phyloP scores from a whole-genome alignment of 768 basidiomycete species.

The Boletus rex-veris region DNA sequence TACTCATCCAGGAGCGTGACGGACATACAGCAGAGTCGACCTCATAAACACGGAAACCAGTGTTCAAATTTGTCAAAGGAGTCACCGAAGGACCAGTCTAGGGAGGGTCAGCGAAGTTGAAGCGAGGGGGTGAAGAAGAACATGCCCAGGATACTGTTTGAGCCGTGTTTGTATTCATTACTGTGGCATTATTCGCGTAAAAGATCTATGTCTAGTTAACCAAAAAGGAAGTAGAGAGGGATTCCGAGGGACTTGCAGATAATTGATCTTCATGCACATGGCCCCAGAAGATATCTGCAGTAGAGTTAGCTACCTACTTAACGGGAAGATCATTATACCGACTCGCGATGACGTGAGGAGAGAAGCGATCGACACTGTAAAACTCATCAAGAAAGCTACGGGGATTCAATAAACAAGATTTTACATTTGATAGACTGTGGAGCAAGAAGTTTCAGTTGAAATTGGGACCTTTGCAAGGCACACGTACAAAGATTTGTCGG shows the following conservation, averaged over 20 bases:
- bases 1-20: not conserved
- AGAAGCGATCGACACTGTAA: slow-evolving; percentile 67
- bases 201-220: slow-evolving; percentile 46
- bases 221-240: not conserved
- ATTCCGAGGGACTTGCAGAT: slow-evolving; percentile 40
- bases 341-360: slow-evolving; percentile 77
- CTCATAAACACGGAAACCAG: slow-evolving; percentile 57
- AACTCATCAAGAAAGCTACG: not conserved
- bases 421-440: slow-evolving; percentile 49
- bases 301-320: slow-evolving; percentile 8
- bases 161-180: slow-evolving; percentile 54
- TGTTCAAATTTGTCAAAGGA: slow-evolving; percentile 67
- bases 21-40: slow-evolving; percentile 51
- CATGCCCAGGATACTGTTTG: slow-evolving; percentile 50
- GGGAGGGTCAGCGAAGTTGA: slow-evolving; percentile 7
- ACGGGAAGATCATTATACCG: slow-evolving; percentile 23
- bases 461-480: not conserved
- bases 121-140: slow-evolving; percentile 2
- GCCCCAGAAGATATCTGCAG: slow-evolving; percentile 68
- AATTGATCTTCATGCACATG: slow-evolving; percentile 76
- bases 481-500: slow-evolving; percentile 68
- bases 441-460: not conserved
- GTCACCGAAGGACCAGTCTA: slow-evolving; percentile 71
- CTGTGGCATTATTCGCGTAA: slow-evolving; percentile 69
- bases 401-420: not conserved